Conservation (phyloP, 2,329 filamentous ascomycete species). For the Pseudogymnoascus sp. region DNA sequence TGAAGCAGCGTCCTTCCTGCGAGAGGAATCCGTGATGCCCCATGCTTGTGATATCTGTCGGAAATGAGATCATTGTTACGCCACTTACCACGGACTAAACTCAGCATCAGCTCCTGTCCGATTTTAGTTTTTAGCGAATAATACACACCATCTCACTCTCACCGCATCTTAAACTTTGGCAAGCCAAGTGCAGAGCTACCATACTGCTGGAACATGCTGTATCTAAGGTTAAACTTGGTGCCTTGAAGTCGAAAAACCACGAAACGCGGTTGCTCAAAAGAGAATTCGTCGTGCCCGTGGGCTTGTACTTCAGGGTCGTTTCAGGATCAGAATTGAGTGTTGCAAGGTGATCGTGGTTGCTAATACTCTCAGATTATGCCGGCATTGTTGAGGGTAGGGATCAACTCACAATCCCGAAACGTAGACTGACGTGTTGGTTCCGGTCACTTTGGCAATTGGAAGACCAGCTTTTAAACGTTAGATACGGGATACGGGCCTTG, state of each 20-base stretch:
- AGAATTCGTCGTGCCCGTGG: not conserved
- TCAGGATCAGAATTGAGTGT: constrained; percentile 15
- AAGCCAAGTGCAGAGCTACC: constrained; percentile 44
- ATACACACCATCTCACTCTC: constrained; percentile 20
- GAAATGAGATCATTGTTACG: not conserved
- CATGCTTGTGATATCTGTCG: not conserved
- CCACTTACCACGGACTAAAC: not conserved
- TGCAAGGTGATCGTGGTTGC: too few relatives aligned
- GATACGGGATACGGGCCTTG: too few relatives aligned
- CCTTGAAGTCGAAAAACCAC: constrained; percentile 18
- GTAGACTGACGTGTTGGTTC: too few relatives aligned
- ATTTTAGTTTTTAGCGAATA: not conserved
- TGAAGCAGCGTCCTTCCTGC: constrained; percentile 24
- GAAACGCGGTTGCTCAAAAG: constrained; percentile 18
- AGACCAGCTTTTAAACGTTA: too few relatives aligned
- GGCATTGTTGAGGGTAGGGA: too few relatives aligned
- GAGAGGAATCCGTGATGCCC: constrained; percentile 20
- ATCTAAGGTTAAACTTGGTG: constrained; percentile 14
- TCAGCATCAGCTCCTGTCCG: not conserved
- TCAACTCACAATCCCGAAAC: too few relatives aligned
- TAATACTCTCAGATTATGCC: too few relatives aligned
- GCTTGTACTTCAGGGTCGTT: constrained; percentile 15
- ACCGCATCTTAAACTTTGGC: constrained; percentile 25
- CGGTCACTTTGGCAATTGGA: too few relatives aligned
- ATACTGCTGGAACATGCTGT: constrained; percentile 32